Evolutionary conservation across 495 filamentous ascomycete genomes (phyloP).

Genomic region (Xylaria longipes): DNA sequence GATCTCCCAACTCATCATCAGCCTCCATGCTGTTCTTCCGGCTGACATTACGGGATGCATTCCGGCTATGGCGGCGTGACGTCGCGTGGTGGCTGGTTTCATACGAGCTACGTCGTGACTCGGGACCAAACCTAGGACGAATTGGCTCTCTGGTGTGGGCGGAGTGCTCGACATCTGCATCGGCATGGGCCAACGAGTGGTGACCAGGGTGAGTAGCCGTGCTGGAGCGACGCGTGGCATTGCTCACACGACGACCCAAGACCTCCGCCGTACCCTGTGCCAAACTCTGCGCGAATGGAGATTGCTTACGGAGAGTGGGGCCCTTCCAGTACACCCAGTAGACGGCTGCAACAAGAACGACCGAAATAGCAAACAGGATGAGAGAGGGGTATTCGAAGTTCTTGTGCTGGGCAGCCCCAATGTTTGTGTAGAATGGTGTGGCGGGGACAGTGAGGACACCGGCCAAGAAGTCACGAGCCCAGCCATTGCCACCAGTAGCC

Average conservation of each 20-base stretch:
- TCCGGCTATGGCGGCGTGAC: conserved; percentile 38
- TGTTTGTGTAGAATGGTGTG: conserved; percentile 73
- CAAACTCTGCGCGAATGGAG: conserved; percentile 79
- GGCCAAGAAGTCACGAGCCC: conserved; percentile 82
- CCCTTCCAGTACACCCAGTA: conserved; percentile 85
- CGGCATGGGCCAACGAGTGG: background rate
- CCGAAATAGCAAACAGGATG: conserved; percentile 74
- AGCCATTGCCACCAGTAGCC: conserved; percentile 75
- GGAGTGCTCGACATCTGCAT: conserved; percentile 16
- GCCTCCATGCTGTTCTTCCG: conserved; percentile 32
- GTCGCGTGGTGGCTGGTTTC: conserved; percentile 36
- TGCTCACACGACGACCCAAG: conserved; percentile 29
- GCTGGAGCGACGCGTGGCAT: conserved; percentile 14
- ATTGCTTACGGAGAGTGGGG: conserved; percentile 70
- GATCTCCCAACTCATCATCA: conserved; percentile 8
- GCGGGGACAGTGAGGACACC: conserved; percentile 79
- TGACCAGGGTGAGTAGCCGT: background rate
- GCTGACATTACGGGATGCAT: conserved; percentile 35
- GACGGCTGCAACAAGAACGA: conserved; percentile 72
- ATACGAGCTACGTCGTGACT: conserved; percentile 39
- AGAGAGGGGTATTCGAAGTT: conserved; percentile 73
- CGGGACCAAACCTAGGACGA: conserved; percentile 21
- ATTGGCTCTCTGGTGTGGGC: background rate
- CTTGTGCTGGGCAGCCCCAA: conserved; percentile 56
- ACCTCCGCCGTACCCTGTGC: conserved; percentile 58